phyloP scores from a whole-genome alignment of 2,329 filamentous ascomycete genomes.

The Colletotrichum sp. region DNA sequence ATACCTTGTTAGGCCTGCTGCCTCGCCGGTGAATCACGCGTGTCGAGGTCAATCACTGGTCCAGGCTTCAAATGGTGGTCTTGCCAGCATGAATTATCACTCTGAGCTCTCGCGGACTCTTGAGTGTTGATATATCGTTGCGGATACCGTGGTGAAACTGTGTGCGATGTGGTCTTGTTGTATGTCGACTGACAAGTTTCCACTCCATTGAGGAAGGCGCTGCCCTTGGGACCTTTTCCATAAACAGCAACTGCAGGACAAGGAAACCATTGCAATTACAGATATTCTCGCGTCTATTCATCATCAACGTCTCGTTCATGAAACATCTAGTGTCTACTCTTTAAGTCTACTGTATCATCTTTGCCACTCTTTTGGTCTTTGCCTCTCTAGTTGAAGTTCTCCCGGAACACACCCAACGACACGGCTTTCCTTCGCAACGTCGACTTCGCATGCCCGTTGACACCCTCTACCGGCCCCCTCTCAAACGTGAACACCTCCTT shows the following conservation, averaged over 20 bases:
- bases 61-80: too few relatives aligned
- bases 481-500: slow-evolving; percentile 63
- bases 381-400: slow-evolving; percentile 26
- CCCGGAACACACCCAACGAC: slow-evolving; percentile 43
- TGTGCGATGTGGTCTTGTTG: not conserved
- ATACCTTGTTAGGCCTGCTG: not conserved
- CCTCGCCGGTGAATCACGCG: not conserved
- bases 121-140: not conserved
- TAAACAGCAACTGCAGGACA: not conserved
- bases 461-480: slow-evolving; percentile 35
- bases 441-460: slow-evolving; percentile 33
- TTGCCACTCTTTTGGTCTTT: not conserved
- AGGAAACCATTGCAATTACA: not conserved
- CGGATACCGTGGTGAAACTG: not conserved
- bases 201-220: not conserved
- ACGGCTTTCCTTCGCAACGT: slow-evolving; percentile 49
- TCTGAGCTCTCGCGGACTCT: not conserved
- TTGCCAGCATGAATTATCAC: fast-evolving
- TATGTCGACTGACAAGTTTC: not conserved
- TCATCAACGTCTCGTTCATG: not conserved
- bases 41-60: not conserved
- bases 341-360: not conserved
- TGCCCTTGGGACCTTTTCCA: fast-evolving
- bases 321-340: not conserved
- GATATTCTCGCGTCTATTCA: not conserved